Evolutionary conservation across 2,329 filamentous ascomycete species (phyloP).

Genomic region (Aureobasidium sp.): DNA sequence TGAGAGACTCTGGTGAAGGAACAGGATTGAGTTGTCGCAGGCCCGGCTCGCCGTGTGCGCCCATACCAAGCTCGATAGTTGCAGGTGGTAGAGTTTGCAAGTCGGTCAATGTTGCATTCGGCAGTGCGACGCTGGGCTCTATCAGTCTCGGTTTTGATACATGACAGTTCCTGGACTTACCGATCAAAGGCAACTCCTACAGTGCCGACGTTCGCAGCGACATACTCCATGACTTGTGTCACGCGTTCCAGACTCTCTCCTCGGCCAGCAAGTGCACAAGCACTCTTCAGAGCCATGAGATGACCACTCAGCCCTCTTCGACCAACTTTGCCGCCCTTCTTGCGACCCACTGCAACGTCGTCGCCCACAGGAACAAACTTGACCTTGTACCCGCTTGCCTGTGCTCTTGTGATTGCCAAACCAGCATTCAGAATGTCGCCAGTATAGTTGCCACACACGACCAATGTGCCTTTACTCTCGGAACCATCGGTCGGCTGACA

Average conservation of each 20-base stretch:
- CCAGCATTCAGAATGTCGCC: slow-evolving; percentile 59
- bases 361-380: slow-evolving; percentile 57
- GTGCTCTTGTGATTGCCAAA: slow-evolving; percentile 52
- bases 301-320: slow-evolving; percentile 57
- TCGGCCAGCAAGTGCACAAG: slow-evolving; percentile 44
- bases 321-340: slow-evolving; percentile 51
- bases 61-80: slow-evolving; percentile 58
- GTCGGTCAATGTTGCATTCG: slow-evolving; percentile 51
- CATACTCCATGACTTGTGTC: slow-evolving; percentile 32
- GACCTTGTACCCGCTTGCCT: slow-evolving; percentile 48
- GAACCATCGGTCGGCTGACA: slow-evolving; percentile 40
- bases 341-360: slow-evolving; percentile 57
- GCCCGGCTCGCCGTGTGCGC: slow-evolving; percentile 60
- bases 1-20: slow-evolving; percentile 28
- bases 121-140: slow-evolving; percentile 28
- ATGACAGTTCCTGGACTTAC: slow-evolving; percentile 16
- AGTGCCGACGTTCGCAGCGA: slow-evolving; percentile 31
- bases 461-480: slow-evolving; percentile 39
- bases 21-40: slow-evolving; percentile 49
- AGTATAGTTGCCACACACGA: slow-evolving; percentile 60
- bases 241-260: slow-evolving; percentile 29
- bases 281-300: slow-evolving; percentile 54
- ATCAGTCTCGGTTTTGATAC: not conserved
- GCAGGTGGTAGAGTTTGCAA: slow-evolving; percentile 48
- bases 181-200: slow-evolving; percentile 32